Evolutionary conservation across 495 filamentous ascomycete species (phyloP).

Genomic region (Amphirosellinia nigrospora): DNA sequence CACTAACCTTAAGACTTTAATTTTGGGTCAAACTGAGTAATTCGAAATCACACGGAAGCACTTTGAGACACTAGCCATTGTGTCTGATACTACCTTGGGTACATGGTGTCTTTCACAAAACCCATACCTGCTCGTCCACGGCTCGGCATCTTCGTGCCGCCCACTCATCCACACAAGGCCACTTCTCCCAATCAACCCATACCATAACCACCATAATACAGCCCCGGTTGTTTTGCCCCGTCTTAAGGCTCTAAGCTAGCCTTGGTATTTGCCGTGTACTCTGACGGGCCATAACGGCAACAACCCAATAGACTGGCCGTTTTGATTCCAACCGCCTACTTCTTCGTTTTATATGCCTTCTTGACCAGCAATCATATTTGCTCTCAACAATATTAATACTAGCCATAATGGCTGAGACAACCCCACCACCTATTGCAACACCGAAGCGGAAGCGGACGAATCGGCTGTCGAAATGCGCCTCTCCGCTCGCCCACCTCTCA

Average conservation of each 20-base stretch:
- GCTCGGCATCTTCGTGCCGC: not conserved
- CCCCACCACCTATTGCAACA: conserved; percentile 38
- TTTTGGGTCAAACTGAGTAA: not conserved
- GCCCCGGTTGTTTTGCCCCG: conserved; percentile 4
- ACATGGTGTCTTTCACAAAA: conserved; percentile 1
- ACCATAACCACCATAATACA: not conserved
- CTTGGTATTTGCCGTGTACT: not conserved
- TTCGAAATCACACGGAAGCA: not conserved
- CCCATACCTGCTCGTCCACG: not conserved
- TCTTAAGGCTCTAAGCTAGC: not conserved
- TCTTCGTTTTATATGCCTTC: not conserved
- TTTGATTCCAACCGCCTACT: not conserved
- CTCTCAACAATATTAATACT: not conserved
- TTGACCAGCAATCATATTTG: not conserved
- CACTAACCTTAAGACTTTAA: not conserved
- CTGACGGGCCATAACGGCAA: not conserved
- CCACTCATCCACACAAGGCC: not conserved
- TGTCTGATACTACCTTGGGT: not conserved
- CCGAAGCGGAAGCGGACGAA: conserved; percentile 57
- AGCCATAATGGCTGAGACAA: conserved; percentile 34
- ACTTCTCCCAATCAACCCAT: not conserved
- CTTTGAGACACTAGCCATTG: not conserved
- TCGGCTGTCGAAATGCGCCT: conserved; percentile 33
- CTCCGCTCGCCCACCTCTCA: conserved; percentile 27
- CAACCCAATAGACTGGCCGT: not conserved